Conservation (phyloP, 352 stramenopile genomes). For the Pythium scleroteichum region DNA sequence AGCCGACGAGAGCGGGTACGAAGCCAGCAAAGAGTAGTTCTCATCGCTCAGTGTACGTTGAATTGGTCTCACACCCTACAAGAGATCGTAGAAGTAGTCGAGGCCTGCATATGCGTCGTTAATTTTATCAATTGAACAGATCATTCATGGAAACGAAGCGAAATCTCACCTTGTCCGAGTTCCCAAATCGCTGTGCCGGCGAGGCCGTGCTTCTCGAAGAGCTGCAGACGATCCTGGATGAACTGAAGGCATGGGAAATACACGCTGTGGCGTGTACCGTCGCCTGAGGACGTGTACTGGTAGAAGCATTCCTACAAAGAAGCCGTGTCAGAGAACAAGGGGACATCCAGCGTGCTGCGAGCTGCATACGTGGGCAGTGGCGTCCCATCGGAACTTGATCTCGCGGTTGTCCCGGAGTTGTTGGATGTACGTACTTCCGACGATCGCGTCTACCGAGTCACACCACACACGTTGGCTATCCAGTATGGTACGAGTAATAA, state of each 20-base stretch:
- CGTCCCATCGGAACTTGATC: slow-evolving; percentile 30
- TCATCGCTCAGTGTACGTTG: neutral
- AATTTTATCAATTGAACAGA: neutral
- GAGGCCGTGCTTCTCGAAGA: slow-evolving; percentile 44
- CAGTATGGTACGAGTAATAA: no score
- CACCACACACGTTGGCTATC: neutral
- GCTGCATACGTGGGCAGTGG: slow-evolving; percentile 22
- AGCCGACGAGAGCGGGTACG: slow-evolving; percentile 18
- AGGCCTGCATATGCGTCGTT: slow-evolving; percentile 44
- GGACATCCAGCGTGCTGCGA: no score
- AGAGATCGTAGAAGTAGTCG: slow-evolving; percentile 78
- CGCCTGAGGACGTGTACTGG: slow-evolving; percentile 38
- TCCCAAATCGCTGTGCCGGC: slow-evolving; percentile 76
- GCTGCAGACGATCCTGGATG: slow-evolving; percentile 58
- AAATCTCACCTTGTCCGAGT: slow-evolving; percentile 68
- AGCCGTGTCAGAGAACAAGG: neutral
- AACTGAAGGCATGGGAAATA: slow-evolving; percentile 88
- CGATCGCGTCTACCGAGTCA: slow-evolving; percentile 24
- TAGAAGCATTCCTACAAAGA: slow-evolving; percentile 62
- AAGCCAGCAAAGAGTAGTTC: slow-evolving; percentile 10
- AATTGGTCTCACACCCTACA: slow-evolving; percentile 27
- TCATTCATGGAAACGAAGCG: no score
- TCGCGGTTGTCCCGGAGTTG: slow-evolving; percentile 13
- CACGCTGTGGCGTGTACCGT: slow-evolving; percentile 42
- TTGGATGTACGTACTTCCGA: slow-evolving; percentile 26